A percentile compares a stretch with the other conserved stretches of the same genome.
phyloP scores from a whole-genome alignment of 208 protist genomes.

The Crithidia acanthocephali region DNA sequence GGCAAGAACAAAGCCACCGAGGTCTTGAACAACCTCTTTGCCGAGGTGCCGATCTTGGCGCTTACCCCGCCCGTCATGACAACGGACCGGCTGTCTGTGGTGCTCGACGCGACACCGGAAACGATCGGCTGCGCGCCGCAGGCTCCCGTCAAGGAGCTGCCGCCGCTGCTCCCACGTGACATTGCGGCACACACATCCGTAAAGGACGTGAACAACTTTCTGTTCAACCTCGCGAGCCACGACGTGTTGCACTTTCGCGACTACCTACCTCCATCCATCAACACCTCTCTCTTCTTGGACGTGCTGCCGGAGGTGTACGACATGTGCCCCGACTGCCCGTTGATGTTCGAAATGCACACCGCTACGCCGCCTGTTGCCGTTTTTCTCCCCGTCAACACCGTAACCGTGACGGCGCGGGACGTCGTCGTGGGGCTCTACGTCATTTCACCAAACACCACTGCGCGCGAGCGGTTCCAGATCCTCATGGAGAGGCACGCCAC shows the following conservation, averaged over 20 bases:
- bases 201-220: slow-evolving; percentile 45
- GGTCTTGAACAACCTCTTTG: slow-evolving; percentile 25
- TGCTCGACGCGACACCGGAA: slow-evolving; percentile 26
- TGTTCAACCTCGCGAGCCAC: slow-evolving; percentile 24
- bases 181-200: slow-evolving; percentile 34
- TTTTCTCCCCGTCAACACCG: neutral
- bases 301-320: slow-evolving; percentile 54
- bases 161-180: slow-evolving; percentile 24
- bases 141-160: slow-evolving; percentile 2
- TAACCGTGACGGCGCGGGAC: slow-evolving; percentile 19
- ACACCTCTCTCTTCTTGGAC: slow-evolving; percentile 53
- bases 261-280: slow-evolving; percentile 32
- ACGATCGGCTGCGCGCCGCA: slow-evolving; percentile 3
- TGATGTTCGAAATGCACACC: slow-evolving; percentile 30
- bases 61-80: slow-evolving; percentile 41
- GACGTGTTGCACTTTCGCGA: slow-evolving; percentile 10
- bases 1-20: slow-evolving; percentile 28
- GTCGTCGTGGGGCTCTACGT: slow-evolving; percentile 36
- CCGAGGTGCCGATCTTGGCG: slow-evolving; percentile 1
- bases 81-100: slow-evolving; percentile 24
- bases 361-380: slow-evolving; percentile 11
- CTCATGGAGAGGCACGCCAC: neutral
- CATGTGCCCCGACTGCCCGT: slow-evolving; percentile 58
- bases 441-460: neutral
- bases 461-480: neutral